phyloP scores from a whole-genome alignment of 345 rosid species.

The Passiflora organensis region DNA sequence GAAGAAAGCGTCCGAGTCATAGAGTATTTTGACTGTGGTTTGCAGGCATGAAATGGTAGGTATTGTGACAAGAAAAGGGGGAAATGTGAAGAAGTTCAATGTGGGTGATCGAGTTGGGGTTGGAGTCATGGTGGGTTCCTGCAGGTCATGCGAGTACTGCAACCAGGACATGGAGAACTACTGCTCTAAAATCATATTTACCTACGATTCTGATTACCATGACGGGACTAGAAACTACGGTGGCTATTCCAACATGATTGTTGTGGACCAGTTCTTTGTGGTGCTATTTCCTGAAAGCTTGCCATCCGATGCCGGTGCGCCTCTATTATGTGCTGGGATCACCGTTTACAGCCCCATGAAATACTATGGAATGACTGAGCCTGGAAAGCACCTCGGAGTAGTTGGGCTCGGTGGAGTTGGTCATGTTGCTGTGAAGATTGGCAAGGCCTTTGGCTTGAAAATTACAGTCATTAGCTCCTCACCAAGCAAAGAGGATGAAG shows the following conservation, averaged over 20 bases:
- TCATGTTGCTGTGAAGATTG: conserved; percentile 81
- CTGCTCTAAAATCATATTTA: conserved; percentile 46
- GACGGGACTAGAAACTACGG: conserved; percentile 69
- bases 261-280: conserved; percentile 69
- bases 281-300: conserved; percentile 57
- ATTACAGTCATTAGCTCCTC: conserved; percentile 82
- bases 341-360: conserved; percentile 89
- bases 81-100: background rate
- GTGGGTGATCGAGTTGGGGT: conserved; percentile 37
- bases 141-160: conserved; percentile 68
- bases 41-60: background rate
- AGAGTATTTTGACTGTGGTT: too few relatives aligned
- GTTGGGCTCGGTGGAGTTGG: conserved; percentile 94
- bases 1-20: too few relatives aligned
- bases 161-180: conserved; percentile 69
- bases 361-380: conserved; percentile 75
- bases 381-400: conserved; percentile 82
- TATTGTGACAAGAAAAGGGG: background rate
- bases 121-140: conserved; percentile 69
- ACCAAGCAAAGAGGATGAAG: conserved; percentile 49
- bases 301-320: conserved; percentile 66
- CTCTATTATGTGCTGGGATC: conserved; percentile 81
- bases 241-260: conserved; percentile 70
- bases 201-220: conserved; percentile 42
- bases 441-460: conserved; percentile 79